Evolutionary conservation across 345 rosid species (phyloP).

Genomic region (Populus simonii): DNA sequence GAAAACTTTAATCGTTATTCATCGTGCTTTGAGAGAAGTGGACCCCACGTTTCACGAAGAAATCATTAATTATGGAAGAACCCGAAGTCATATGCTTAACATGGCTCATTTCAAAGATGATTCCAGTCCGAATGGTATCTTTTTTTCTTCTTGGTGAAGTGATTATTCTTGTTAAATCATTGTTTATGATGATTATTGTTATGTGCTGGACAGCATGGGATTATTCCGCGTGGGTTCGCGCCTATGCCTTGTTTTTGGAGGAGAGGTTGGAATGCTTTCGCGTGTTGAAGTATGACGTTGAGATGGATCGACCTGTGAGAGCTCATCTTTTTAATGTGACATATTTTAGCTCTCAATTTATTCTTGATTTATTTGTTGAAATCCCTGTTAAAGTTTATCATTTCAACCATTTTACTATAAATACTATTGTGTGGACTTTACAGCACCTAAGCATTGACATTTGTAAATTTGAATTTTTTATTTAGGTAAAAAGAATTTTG

Average conservation of each 20-base stretch:
- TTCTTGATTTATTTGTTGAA: background rate
- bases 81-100: constrained; percentile 90
- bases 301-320: constrained; percentile 79
- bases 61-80: constrained; percentile 86
- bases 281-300: constrained; percentile 83
- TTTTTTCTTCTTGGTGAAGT: background rate
- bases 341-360: constrained; percentile 1
- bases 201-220: constrained; percentile 71
- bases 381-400: background rate
- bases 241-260: constrained; percentile 89
- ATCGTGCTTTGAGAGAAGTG: constrained; percentile 97
- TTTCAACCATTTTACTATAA: background rate
- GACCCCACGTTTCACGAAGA: constrained; percentile 97
- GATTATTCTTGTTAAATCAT: constrained; percentile 10
- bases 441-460: background rate
- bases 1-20: constrained; percentile 86
- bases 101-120: constrained; percentile 98
- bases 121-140: constrained; percentile 85
- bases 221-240: constrained; percentile 92
- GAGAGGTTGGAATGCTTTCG: constrained; percentile 92
- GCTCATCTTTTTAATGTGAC: constrained; percentile 1
- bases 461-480: background rate
- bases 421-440: background rate
- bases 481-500: background rate
- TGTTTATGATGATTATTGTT: constrained; percentile 16